Evolutionary conservation across 1,284 basidiomycete species (phyloP), one percentile per base, ranked within the genome.

Genomic region (Mycena citricolor): DNA sequence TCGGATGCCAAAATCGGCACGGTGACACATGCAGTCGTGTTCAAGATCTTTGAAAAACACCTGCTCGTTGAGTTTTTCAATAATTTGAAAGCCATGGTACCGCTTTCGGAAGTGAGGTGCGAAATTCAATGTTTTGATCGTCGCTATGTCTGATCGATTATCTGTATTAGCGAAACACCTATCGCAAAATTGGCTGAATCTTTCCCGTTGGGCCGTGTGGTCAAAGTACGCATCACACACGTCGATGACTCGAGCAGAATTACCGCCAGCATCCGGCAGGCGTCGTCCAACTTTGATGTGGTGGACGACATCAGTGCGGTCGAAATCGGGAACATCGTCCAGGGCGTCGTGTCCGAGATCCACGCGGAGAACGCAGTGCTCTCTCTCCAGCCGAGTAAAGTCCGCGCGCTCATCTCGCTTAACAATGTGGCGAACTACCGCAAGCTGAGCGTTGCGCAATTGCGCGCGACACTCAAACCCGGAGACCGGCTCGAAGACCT

Each of bases 41-140:
- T 83, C 69, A 89, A 85, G 62, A 73, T 89, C 16, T 71, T 82
- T 25, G 87, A 90, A 16, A 94, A 87, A 61, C 77, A 81, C 49
- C 68, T 94, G 39, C 70, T 91, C 49, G 80, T 97, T 22, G 92
- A 95, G 62, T 90, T 97, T 55, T 99, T 90, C 62, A 95, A 94
- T 54, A 88, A 89, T 35, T 58, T 95, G 39, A 88, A 90, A 56
- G 97, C 90, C 1, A 72, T 89, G 39, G 77, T 99, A 1, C 90
- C 92, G 5, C 66, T 76, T 13, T 80, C 77, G 33, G 94, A 97
- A 70, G 81, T 84, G 8, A 87, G 84, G 91, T 93, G 64, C 47
- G 74, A 56, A 5, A 19, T 14, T 33, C 4, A 10, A 25, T 33
- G 33, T 25, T 5, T 10, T 37, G 22, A 2, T 30, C 22, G 43